Evolutionary conservation across 1,139 yeast genomes (phyloP).

Genomic region (Waltiozyma sp.): DNA sequence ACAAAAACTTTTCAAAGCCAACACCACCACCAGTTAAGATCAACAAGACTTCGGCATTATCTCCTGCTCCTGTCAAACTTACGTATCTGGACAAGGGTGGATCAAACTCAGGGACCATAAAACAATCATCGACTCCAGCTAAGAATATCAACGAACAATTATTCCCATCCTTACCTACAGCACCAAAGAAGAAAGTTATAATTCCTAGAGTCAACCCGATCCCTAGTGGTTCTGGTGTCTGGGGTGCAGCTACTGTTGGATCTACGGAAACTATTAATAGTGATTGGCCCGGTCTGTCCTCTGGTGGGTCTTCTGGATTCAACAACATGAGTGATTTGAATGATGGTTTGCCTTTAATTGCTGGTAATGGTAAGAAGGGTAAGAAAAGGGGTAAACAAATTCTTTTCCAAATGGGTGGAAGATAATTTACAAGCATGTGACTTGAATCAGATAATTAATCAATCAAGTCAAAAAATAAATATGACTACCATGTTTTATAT

Average conservation of each 20-base stretch:
- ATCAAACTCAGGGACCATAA: slow-evolving; percentile 3
- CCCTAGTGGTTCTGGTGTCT: slow-evolving; percentile 20
- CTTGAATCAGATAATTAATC: too few relatives aligned
- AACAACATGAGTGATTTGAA: slow-evolving; percentile 12
- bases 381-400: slow-evolving; percentile 35
- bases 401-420: slow-evolving; percentile 31
- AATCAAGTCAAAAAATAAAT: too few relatives aligned
- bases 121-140: slow-evolving; percentile 12
- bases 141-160: slow-evolving; percentile 24
- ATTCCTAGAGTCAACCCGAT: slow-evolving; percentile 27
- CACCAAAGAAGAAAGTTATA: slow-evolving; percentile 20
- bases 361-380: slow-evolving; percentile 16
- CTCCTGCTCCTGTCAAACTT: slow-evolving; percentile 15
- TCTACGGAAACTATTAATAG: slow-evolving; percentile 3
- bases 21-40: slow-evolving; percentile 9
- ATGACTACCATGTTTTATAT: too few relatives aligned
- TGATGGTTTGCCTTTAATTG: slow-evolving; percentile 2
- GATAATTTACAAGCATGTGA: not conserved
- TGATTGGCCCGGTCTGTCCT: slow-evolving; percentile 5
- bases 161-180: slow-evolving; percentile 38
- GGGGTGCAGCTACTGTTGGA: slow-evolving; percentile 19
- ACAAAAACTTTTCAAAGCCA: slow-evolving; percentile 9
- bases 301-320: slow-evolving; percentile 6
- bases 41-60: slow-evolving; percentile 4
- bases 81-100: slow-evolving; percentile 15